Conservation (phyloP, 208 protist species). For the Novymonas esmeraldas region DNA sequence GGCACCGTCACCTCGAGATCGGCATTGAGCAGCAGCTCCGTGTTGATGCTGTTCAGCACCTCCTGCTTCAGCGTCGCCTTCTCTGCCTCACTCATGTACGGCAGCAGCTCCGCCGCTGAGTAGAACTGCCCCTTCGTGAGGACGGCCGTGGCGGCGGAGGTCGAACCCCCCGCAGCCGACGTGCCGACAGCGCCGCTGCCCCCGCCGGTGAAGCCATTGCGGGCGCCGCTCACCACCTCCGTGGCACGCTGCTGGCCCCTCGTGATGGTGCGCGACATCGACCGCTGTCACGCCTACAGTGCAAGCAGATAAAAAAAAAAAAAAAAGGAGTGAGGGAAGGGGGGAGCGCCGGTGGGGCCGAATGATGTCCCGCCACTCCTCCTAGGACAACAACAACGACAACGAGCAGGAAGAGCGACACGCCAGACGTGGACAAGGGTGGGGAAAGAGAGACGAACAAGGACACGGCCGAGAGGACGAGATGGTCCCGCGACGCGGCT, state of each 20-base stretch:
- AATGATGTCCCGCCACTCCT: no score
- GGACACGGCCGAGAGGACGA: no score
- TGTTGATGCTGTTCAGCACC: conserved; percentile 71
- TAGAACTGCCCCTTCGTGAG: conserved; percentile 48
- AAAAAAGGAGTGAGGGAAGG: conserved; percentile 1
- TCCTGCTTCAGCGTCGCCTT: conserved; percentile 58
- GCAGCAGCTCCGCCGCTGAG: conserved; percentile 66
- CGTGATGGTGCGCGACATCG: conserved; percentile 25
- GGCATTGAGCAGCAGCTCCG: conserved; percentile 73
- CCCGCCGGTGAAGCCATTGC: conserved; percentile 25
- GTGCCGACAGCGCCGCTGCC: not conserved
- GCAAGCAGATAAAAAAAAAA: no score
- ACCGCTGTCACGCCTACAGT: no score
- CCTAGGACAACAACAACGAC: not conserved
- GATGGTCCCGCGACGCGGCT: no score
- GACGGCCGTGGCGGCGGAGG: not conserved
- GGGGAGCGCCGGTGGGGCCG: not conserved
- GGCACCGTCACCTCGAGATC: conserved; percentile 80
- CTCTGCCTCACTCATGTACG: conserved; percentile 69
- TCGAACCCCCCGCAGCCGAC: not conserved
- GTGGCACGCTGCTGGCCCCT: conserved; percentile 35
- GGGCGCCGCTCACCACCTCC: conserved; percentile 26
- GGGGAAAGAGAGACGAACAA: no score
- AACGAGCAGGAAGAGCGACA: not conserved
- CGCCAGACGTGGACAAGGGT: no score